Base-by-base conservation (phyloP, 1,284 basidiomycete species). In the Cryptococcus floricola region DNA sequence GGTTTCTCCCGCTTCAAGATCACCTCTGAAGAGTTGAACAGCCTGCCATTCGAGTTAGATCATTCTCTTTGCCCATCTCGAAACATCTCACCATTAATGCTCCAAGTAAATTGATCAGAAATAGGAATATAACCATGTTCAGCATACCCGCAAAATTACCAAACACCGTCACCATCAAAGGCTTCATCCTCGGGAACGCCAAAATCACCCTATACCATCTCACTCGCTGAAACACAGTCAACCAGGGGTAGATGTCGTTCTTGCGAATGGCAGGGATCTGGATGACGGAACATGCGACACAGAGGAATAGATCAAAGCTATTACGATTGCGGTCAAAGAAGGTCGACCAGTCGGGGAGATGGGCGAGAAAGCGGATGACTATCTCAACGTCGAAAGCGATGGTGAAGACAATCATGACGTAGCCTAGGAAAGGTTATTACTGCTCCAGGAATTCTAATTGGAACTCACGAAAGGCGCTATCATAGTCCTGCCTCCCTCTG, bases 121-220 rank as follows among this genome's bases (percentile, higher is more conserved):
- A 78, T 27, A 98, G 81, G 80, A 98, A 98, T 39, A 95, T 75
- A 14, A 90, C 85, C 91, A 97, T 97, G 81, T 98, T 98, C 34
- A 84, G 81, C 38, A 98, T 80, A 78, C 91, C 93, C 59, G 87
- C 87, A 80, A 97, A 86, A 73, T 92, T 94, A 27, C 94, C 93
- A 64, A 97, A 92, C 1, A 97, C 88, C 1, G 88, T 87, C 45
- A 65, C 62, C 50, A 68, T 37, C 34, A 77, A 62, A 23, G 56
- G 71, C 51, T 64, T 67, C 71, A 75, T 77, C 45, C 74, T 65
- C 28, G 71, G 71, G 31, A 76, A 67, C 18, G 65, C 60, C 44
- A 97, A 75, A 66, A 98, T 94, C 37, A 98, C 91, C 1, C 95
- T 83, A 75, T 98, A 98, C 79, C 97, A 98, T 62, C 95, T 82